phyloP scores from a whole-genome alignment of 345 rosid genomes.

The Eutrema japonicum region DNA sequence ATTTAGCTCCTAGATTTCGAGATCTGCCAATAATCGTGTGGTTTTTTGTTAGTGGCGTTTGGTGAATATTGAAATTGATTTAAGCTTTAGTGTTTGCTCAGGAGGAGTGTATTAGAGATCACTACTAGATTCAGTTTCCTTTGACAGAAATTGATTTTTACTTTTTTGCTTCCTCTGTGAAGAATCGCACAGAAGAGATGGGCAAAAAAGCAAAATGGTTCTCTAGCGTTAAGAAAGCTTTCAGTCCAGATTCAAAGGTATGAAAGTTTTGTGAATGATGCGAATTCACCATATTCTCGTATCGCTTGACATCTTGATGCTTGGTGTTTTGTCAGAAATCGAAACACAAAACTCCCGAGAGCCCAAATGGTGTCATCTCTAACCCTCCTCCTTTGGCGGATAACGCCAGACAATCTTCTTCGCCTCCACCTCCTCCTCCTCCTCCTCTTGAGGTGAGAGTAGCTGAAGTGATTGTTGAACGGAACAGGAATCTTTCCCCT shows the following conservation, averaged over 20 bases:
- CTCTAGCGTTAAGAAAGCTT: conserved; percentile 80
- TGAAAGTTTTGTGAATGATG: conserved; percentile 35
- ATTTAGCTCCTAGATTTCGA: conserved; percentile 28
- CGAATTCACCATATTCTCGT: not conserved
- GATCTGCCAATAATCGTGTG: conserved; percentile 29
- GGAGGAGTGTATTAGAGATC: conserved; percentile 1
- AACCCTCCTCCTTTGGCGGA: conserved; percentile 44
- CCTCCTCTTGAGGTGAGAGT: conserved; percentile 57
- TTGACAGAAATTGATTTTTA: conserved; percentile 1
- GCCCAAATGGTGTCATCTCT: conserved; percentile 48
- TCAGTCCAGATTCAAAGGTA: conserved; percentile 74
- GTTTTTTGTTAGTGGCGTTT: not conserved
- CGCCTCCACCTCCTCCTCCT: conserved; percentile 50
- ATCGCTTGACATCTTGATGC: not conserved
- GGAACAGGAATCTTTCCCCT: conserved; percentile 41
- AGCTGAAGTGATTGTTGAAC: conserved; percentile 54
- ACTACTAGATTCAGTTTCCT: conserved; percentile 18
- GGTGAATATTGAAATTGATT: conserved; percentile 8
- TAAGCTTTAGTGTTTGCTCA: not conserved
- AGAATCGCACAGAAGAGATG: conserved; percentile 56
- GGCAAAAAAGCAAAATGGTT: conserved; percentile 95
- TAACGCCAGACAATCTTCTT: conserved; percentile 38
- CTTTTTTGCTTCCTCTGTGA: conserved; percentile 11
- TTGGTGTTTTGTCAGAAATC: conserved; percentile 36
- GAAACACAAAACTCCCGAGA: conserved; percentile 33